phyloP scores from a whole-genome alignment of 2,329 filamentous ascomycete genomes.

The Aspergillus fijiensis region DNA sequence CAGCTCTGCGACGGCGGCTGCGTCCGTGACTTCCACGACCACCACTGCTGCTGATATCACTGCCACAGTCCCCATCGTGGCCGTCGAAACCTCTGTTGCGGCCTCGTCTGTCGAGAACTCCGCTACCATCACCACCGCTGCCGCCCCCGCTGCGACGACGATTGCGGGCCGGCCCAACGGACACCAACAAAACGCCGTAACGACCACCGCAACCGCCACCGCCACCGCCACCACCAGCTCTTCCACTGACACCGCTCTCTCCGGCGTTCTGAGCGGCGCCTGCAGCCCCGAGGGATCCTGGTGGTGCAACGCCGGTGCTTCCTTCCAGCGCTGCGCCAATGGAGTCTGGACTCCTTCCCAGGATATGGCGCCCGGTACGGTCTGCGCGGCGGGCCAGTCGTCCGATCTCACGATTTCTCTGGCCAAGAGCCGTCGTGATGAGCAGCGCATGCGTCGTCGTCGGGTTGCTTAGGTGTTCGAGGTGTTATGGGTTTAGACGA shows the following conservation, averaged over 20 bases:
- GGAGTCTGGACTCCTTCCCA: constrained; percentile 55
- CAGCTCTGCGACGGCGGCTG: constrained; percentile 22
- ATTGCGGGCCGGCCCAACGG: neutral
- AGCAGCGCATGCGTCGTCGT: constrained; percentile 4
- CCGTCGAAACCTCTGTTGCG: neutral
- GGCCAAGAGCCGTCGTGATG: constrained; percentile 24
- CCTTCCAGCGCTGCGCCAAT: constrained; percentile 63
- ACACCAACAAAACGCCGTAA: neutral
- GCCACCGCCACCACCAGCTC: neutral
- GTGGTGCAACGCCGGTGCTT: constrained; percentile 58
- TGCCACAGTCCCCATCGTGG: neutral
- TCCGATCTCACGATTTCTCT: constrained; percentile 27
- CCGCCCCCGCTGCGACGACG: constrained; percentile 20
- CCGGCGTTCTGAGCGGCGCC: constrained; percentile 39
- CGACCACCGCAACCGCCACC: constrained; percentile 2
- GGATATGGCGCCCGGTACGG: constrained; percentile 55
- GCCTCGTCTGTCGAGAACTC: constrained; percentile 16
- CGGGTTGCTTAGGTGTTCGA: neutral
- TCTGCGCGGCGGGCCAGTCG: constrained; percentile 47
- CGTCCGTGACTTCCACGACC: constrained; percentile 15
- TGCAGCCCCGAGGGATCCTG: constrained; percentile 59
- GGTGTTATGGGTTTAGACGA: too few species aligned
- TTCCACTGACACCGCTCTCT: constrained; percentile 22
- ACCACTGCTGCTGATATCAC: neutral
- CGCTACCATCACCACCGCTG: constrained; percentile 29